Evolutionary conservation across 2,329 filamentous ascomycete genomes (phyloP).

Genomic region (Colletotrichum truncatum): DNA sequence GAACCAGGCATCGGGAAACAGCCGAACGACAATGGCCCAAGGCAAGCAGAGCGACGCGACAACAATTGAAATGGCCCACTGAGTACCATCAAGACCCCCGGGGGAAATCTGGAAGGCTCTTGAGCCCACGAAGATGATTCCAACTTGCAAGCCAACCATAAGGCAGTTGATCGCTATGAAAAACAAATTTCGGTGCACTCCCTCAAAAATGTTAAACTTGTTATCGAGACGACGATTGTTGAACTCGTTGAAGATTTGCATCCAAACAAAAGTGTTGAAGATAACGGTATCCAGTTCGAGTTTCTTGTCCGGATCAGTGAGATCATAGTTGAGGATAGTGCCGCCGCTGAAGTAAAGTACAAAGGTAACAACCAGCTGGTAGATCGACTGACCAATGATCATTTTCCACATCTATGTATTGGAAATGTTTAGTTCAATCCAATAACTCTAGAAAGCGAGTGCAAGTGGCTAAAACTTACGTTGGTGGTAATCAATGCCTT

Average conservation of each 20-base stretch:
- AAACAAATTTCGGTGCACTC: slow-evolving; percentile 63
- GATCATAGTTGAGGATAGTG: slow-evolving; percentile 4
- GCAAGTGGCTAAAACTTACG: too few species aligned
- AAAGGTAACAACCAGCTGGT: slow-evolving; percentile 67
- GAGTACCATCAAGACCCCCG: slow-evolving; percentile 50
- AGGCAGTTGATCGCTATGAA: slow-evolving; percentile 65
- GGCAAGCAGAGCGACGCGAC: slow-evolving; percentile 58
- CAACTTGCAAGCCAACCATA: slow-evolving; percentile 65
- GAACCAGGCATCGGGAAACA: slow-evolving; percentile 55
- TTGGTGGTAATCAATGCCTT: slow-evolving; percentile 76
- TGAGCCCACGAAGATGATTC: slow-evolving; percentile 68
- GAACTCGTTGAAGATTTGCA: slow-evolving; percentile 78
- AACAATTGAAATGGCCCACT: slow-evolving; percentile 63
- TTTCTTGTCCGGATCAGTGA: slow-evolving; percentile 4
- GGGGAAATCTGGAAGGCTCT: slow-evolving; percentile 51
- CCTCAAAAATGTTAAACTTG: slow-evolving; percentile 69
- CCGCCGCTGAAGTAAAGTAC: slow-evolving; percentile 17
- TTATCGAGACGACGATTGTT: slow-evolving; percentile 72
- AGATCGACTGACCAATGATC: slow-evolving; percentile 70
- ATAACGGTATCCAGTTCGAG: slow-evolving; percentile 71
- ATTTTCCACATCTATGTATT: slow-evolving; percentile 67
- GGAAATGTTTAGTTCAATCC: too few species aligned
- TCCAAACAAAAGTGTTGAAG: slow-evolving; percentile 89
- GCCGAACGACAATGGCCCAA: slow-evolving; percentile 56
- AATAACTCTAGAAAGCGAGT: too few species aligned